Evolutionary conservation across 2,329 filamentous ascomycete genomes (phyloP), one percentile per base, ranked within the genome.

Genomic region (Trichoderma sp.): DNA sequence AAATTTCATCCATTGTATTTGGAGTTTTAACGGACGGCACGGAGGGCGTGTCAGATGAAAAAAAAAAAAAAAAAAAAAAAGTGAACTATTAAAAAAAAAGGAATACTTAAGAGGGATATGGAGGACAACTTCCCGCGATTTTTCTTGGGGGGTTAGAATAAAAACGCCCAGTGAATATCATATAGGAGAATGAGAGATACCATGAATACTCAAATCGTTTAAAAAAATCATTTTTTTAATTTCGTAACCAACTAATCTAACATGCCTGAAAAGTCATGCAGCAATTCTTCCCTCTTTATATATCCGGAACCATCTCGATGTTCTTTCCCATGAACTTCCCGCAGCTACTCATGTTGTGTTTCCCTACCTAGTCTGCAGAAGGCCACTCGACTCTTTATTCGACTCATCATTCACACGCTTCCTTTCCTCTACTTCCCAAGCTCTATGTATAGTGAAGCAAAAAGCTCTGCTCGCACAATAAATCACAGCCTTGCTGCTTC

Each of bases 1-100:
- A n/a, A n/a, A n/a, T n/a, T n/a, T 68, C 65, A 25, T 66, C 29
- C 70, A 66, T 54, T 10, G 53, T 27, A 35, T 39, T 19, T 63
- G 59, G 59, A 63, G 59, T 70, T 68, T 71, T 27, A 60, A 50
- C 27, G 54, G 53, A 60, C 64, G 29, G 12, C 54, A 60, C 54
- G 27, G 48, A 34, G 37, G 64, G 59, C 54, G 54, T 60, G 64
- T 39, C 53, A 32, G 39, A 37, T 45, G 64, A 63, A 50, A 54
- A 35, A 35, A 29, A 12, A 45, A 56, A 60, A 52, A n/a, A 57
- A 25, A 6, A 37, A 37, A n/a, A n/a, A n/a, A 50, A 54, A 35
- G 58, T 56, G 29, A 67, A 19, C 34, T 22, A 25, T 25, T 45
- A 35, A 29, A 12, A 45, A 56, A 60, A 52, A n/a, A 57, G 17